Evolutionary conservation across 1,284 basidiomycete species (phyloP).

Genomic region (Trametes hirsuta): DNA sequence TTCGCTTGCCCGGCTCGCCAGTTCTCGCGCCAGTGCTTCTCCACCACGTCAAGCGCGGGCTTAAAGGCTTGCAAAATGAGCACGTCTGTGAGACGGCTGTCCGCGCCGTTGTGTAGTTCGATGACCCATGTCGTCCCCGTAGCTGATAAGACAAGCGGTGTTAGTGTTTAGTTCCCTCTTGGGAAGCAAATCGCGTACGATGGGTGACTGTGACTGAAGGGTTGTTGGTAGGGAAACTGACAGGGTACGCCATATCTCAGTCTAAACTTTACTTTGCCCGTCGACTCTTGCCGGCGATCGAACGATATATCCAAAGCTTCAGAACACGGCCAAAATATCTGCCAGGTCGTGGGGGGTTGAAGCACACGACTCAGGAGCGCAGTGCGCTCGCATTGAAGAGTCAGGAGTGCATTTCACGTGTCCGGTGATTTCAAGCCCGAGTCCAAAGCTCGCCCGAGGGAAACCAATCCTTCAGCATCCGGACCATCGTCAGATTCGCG

Average conservation of each 20-base stretch:
- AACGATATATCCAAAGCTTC: too few relatives aligned
- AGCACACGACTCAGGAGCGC: too few relatives aligned
- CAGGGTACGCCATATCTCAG: constrained; percentile 45
- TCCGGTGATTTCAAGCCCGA: background rate
- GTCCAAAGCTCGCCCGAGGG: background rate
- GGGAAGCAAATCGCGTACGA: constrained; percentile 41
- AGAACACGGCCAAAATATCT: too few relatives aligned
- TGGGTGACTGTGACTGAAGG: constrained; percentile 67
- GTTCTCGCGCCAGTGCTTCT: constrained; percentile 73
- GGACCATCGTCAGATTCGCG: too few relatives aligned
- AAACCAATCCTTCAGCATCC: background rate
- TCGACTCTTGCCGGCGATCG: too few relatives aligned
- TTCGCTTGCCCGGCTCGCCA: constrained; percentile 48
- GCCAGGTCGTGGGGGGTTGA: too few relatives aligned
- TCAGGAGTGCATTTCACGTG: background rate
- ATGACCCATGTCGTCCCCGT: constrained; percentile 69
- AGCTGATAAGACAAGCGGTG: constrained; percentile 42
- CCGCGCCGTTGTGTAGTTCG: constrained; percentile 76
- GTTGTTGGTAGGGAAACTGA: constrained; percentile 48
- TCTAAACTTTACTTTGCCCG: too few relatives aligned
- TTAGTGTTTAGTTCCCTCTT: background rate
- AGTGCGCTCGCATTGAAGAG: too few relatives aligned
- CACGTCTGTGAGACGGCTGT: constrained; percentile 69
- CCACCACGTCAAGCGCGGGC: constrained; percentile 79
- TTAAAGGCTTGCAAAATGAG: constrained; percentile 66